phyloP scores from a whole-genome alignment of 768 basidiomycete genomes.

The Podaxis rugospora region DNA sequence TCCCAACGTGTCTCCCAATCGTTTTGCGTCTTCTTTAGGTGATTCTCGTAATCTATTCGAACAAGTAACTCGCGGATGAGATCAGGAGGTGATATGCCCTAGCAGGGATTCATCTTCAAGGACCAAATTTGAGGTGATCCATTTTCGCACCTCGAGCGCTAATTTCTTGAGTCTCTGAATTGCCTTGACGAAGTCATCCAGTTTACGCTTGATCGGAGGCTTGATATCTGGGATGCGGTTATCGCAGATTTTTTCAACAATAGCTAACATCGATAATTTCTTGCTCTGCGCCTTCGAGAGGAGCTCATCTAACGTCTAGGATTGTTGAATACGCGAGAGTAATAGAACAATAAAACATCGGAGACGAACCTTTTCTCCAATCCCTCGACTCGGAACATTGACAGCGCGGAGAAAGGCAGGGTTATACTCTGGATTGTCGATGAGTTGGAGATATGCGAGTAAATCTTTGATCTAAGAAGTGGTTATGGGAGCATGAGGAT shows the following conservation, averaged over 20 bases:
- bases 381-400: conserved; percentile 65
- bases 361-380: conserved; percentile 71
- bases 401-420: conserved; percentile 72
- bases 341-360: not conserved
- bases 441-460: conserved; percentile 76
- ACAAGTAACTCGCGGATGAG: conserved; percentile 58
- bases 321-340: not conserved
- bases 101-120: not conserved
- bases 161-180: conserved; percentile 49
- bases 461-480: conserved; percentile 67
- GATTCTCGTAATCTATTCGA: conserved; percentile 58
- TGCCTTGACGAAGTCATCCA: conserved; percentile 53
- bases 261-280: conserved; percentile 49
- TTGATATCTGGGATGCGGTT: conserved; percentile 60
- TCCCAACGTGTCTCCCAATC: conserved; percentile 80
- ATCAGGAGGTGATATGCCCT: conserved; percentile 60
- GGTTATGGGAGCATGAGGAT: not conserved
- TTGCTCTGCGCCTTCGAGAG: conserved; percentile 44
- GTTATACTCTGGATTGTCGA: conserved; percentile 64
- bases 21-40: conserved; percentile 65
- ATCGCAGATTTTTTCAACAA: conserved; percentile 63
- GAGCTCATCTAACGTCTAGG: conserved; percentile 60
- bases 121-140: not conserved
- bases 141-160: conserved; percentile 44
- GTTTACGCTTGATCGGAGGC: conserved; percentile 59